Evolutionary conservation across 1,284 basidiomycete species (phyloP).

Genomic region (Sanghuangporus weigelae): DNA sequence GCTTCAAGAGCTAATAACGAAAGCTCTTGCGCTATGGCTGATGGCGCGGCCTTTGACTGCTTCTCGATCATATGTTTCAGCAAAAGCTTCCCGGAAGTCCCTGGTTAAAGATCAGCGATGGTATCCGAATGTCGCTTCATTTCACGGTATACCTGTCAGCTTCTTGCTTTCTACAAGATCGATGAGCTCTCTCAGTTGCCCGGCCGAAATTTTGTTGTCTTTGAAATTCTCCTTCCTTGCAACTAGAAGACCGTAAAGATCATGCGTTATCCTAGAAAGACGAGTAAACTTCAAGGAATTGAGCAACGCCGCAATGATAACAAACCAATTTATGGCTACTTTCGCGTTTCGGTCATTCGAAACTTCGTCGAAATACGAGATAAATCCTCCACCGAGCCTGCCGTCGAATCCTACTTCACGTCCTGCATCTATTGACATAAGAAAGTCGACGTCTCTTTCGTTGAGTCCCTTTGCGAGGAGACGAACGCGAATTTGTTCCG

Average conservation of each 20-base stretch:
- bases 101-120: slow-evolving; percentile 30
- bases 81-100: slow-evolving; percentile 67
- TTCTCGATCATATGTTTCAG: slow-evolving; percentile 57
- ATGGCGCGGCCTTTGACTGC: slow-evolving; percentile 34
- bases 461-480: slow-evolving; percentile 52
- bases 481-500: slow-evolving; percentile 58
- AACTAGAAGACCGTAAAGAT: slow-evolving; percentile 74
- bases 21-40: slow-evolving; percentile 44
- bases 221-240: slow-evolving; percentile 56
- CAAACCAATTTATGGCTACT: slow-evolving; percentile 81
- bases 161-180: slow-evolving; percentile 63
- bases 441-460: slow-evolving; percentile 65
- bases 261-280: slow-evolving; percentile 73
- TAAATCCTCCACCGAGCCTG: slow-evolving; percentile 43
- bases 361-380: slow-evolving; percentile 76
- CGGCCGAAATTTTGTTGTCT: slow-evolving; percentile 53
- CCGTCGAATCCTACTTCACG: slow-evolving; percentile 61
- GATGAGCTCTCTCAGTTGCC: slow-evolving; percentile 73
- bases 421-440: slow-evolving; percentile 68
- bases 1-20: slow-evolving; percentile 37
- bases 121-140: slow-evolving; percentile 3
- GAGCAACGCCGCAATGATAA: slow-evolving; percentile 1
- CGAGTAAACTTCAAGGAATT: not conserved
- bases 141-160: slow-evolving; percentile 56
- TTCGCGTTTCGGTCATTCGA: slow-evolving; percentile 55